Conservation (phyloP, 1,284 basidiomycete genomes). For the Austroboletus novae-zelandiae region DNA sequence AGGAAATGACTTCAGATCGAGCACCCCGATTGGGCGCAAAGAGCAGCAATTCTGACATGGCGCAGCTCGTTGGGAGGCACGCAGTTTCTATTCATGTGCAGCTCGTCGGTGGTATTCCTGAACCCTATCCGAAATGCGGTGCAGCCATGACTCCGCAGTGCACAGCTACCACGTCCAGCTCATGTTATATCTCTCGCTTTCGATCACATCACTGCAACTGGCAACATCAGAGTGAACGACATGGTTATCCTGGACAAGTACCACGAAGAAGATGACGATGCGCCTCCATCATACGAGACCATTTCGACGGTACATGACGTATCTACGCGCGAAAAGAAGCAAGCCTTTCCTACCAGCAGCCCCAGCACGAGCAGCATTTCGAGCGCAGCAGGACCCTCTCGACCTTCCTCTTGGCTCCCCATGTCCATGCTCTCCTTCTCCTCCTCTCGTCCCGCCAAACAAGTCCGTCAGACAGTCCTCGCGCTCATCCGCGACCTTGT, state of each 20-base stretch:
- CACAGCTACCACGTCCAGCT: not conserved
- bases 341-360: not conserved
- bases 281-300: conserved; percentile 24
- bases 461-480: conserved; percentile 45
- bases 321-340: not conserved
- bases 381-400: not conserved
- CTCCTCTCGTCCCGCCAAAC: conserved; percentile 39
- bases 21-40: too few species aligned
- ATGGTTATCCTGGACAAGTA: conserved; percentile 16
- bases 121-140: too few species aligned
- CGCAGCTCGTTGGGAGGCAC: too few species aligned
- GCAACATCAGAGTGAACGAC: not conserved
- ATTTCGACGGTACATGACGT: not conserved
- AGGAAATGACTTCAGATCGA: too few species aligned
- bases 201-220: not conserved
- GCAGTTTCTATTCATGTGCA: too few species aligned
- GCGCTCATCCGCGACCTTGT: conserved; percentile 50
- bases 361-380: not conserved
- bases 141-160: conserved; percentile 2
- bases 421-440: conserved; percentile 21
- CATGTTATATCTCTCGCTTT: conserved; percentile 1
- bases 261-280: conserved; percentile 13
- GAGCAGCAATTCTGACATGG: too few species aligned
- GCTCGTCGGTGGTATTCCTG: too few species aligned
- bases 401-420: conserved; percentile 23